Percentiles rank a stretch among this genome's conserved stretches.
Evolutionary conservation across 306 rosid genomes (phyloP).

Genomic region (Vigna trinervia): DNA sequence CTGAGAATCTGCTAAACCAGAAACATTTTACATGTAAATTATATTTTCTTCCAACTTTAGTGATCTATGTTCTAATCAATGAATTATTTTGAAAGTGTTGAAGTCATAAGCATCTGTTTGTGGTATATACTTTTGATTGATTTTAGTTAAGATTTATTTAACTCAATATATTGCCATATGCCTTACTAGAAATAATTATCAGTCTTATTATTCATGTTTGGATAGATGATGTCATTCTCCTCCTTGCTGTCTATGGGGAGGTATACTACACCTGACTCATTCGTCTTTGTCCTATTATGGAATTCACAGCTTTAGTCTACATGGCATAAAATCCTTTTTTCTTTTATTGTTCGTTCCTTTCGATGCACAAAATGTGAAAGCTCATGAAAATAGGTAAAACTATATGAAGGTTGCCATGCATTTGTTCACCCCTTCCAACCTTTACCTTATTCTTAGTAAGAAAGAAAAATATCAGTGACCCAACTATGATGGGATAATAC

Average conservation of each 20-base stretch:
- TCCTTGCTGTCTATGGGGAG: constrained; percentile 8
- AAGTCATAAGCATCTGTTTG: background rate
- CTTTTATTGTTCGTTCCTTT: background rate
- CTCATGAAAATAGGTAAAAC: background rate
- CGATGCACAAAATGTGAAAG: background rate
- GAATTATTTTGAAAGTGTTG: no score
- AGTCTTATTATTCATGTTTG: background rate
- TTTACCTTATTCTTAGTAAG: background rate
- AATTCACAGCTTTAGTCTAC: background rate
- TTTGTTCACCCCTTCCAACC: constrained; percentile 1
- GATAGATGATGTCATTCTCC: background rate
- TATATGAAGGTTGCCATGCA: constrained; percentile 2
- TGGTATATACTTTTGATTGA: background rate
- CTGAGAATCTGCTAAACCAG: constrained; percentile 13
- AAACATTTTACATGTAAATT: background rate
- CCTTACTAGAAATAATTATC: constrained; percentile 2
- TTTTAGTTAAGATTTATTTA: no score
- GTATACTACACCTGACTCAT: background rate
- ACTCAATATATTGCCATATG: background rate
- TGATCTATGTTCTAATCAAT: no score
- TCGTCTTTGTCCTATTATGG: background rate
- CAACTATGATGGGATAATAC: background rate
- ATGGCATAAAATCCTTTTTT: background rate
- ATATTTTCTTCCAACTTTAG: no score
- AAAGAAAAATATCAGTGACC: background rate